phyloP scores from a whole-genome alignment of 257 asterid genomes.

The Solanum neorickii region DNA sequence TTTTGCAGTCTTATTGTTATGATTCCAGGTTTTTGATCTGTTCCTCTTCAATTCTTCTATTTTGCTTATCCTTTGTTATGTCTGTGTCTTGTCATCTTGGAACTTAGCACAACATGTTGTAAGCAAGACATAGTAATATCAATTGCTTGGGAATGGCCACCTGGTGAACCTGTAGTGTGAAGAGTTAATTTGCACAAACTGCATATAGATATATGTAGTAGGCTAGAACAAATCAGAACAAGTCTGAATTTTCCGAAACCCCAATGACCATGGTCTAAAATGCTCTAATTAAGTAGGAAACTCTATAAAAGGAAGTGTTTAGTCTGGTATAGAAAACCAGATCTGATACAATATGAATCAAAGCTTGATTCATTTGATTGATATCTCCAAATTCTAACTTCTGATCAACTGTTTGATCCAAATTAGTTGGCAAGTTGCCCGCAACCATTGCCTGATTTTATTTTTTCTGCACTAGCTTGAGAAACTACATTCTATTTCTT shows the following conservation, averaged over 20 bases:
- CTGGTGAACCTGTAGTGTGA: neutral
- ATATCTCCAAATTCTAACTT: neutral
- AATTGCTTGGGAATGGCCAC: neutral
- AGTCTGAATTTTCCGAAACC: neutral
- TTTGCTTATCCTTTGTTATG: neutral
- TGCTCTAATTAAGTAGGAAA: neutral
- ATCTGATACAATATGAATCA: neutral
- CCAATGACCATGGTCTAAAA: neutral
- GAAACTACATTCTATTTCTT: neutral
- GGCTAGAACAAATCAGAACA: neutral
- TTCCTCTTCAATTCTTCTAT: neutral
- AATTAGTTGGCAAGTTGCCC: neutral
- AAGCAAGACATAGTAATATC: neutral
- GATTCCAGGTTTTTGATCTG: conserved; percentile 53
- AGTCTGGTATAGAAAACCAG: neutral
- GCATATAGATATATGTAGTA: neutral
- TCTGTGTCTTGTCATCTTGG: neutral
- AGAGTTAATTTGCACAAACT: neutral
- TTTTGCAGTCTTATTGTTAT: conserved; percentile 59
- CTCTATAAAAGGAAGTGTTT: neutral
- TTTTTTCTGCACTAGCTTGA: neutral
- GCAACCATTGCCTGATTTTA: neutral
- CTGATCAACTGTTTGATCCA: neutral
- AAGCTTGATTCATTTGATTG: neutral
- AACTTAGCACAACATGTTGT: neutral